These are phyloP conservation scores for Areca catechu DNA, from an alignment of 176 grass and related monocot genomes.

Conservation along the genomic window DNA sequence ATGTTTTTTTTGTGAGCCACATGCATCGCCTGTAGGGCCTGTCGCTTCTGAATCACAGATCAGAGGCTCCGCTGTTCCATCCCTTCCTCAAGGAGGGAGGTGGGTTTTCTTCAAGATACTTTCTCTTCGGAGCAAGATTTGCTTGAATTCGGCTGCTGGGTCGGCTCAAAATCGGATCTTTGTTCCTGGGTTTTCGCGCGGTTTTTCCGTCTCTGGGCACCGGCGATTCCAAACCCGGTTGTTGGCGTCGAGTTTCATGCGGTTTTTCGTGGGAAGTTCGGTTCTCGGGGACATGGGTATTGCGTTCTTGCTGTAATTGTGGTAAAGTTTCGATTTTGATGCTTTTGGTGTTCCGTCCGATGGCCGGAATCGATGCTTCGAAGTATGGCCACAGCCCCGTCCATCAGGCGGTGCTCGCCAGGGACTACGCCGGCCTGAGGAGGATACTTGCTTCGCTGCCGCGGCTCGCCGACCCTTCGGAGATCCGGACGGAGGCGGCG, in stretches of 20 bases:
- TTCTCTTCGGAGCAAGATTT: no score
- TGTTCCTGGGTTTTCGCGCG: no score
- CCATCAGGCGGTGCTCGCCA: constrained; percentile 57
- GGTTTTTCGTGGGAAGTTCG: background rate
- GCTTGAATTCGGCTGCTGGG: no score
- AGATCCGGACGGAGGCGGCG: constrained; percentile 73
- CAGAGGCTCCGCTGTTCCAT: background rate
- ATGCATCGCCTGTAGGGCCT: constrained; percentile 6
- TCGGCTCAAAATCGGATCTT: no score
- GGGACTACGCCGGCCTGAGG: constrained; percentile 53
- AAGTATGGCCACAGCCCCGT: constrained; percentile 67
- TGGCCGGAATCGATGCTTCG: constrained; percentile 53
- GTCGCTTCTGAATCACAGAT: background rate
- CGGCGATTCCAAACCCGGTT: no score
- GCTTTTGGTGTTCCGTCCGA: background rate
- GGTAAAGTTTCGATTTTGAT: no score
- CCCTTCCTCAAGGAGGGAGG: no score
- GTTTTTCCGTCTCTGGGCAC: no score
- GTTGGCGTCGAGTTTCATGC: no score
- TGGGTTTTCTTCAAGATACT: no score
- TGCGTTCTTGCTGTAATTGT: background rate
- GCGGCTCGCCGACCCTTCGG: constrained; percentile 34
- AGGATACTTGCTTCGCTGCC: constrained; percentile 54
- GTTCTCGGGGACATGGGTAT: constrained; percentile 14
- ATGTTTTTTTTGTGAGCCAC: no score